These are phyloP conservation scores for Apophysomyces ossiformis DNA, from an alignment of 371 early-diverging fungal genomes.

Conservation along the genomic window DNA sequence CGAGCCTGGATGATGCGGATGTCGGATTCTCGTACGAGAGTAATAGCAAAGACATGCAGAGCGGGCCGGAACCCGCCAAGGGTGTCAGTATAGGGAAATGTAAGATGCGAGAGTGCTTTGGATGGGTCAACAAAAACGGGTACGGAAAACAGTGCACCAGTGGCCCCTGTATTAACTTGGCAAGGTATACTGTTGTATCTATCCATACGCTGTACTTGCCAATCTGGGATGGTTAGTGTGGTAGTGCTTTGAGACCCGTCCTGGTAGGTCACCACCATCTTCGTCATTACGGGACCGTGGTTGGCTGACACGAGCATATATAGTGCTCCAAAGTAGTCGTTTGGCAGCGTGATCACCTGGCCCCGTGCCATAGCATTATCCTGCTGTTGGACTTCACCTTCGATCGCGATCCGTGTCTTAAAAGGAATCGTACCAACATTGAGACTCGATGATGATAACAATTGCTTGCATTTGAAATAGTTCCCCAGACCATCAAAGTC, in stretches of 20 bases:
- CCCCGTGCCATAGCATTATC: conserved; percentile 37
- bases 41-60: conserved; percentile 22
- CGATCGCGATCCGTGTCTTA: neutral
- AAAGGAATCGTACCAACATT: conserved; percentile 23
- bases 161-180: conserved; percentile 8
- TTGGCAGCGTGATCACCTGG: conserved; percentile 25
- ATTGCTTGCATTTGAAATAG: conserved; percentile 15
- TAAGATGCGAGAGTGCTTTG: conserved; percentile 17
- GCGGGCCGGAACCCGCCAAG: conserved; percentile 10
- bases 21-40: neutral
- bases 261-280: conserved; percentile 26
- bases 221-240: conserved; percentile 34
- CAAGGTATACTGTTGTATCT: conserved; percentile 17
- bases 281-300: conserved; percentile 26
- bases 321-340: conserved; percentile 20
- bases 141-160: conserved; percentile 19
- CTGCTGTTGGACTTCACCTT: neutral
- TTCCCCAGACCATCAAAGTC: conserved; percentile 30
- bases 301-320: conserved; percentile 30
- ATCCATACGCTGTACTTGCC: conserved; percentile 30
- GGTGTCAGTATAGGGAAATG: conserved; percentile 16
- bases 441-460: neutral
- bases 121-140: conserved; percentile 33
- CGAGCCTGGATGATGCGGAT: neutral
- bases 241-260: conserved; percentile 28